Evolutionary conservation across 352 stramenopile species (phyloP).

Genomic region (Plasmopara viticola): DNA sequence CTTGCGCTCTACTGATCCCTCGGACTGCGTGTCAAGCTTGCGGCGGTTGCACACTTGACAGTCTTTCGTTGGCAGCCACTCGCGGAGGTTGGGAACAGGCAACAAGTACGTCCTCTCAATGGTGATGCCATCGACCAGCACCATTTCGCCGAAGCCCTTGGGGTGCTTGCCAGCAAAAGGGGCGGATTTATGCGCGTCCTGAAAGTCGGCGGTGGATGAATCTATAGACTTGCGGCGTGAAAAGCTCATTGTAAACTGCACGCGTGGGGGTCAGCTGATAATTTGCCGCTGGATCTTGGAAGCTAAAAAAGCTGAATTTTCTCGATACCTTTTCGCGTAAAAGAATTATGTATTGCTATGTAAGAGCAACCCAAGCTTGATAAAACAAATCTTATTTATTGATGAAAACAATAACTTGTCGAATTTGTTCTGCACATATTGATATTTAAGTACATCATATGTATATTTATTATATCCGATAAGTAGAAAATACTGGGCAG

Average conservation of each 20-base stretch:
- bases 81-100: conserved; percentile 63
- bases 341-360: no score
- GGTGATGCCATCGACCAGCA: conserved; percentile 57
- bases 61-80: conserved; percentile 59
- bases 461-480: no score
- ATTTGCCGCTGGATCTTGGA: no score
- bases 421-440: no score
- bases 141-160: conserved; percentile 76
- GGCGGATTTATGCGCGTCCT: conserved; percentile 45
- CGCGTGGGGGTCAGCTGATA: no score
- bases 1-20: conserved; percentile 54
- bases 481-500: no score
- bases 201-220: conserved; percentile 31
- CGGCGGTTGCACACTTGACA: conserved; percentile 52
- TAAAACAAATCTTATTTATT: no score
- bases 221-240: conserved; percentile 22
- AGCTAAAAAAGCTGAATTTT: no score
- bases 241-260: conserved; percentile 13
- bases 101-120: conserved; percentile 65
- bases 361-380: no score
- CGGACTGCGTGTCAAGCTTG: conserved; percentile 71
- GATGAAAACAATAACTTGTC: no score
- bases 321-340: no score
- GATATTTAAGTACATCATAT: no score
- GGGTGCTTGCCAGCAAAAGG: conserved; percentile 77